Evolutionary conservation across 495 filamentous ascomycete genomes (phyloP).

Genomic region (Xylaria acuta): DNA sequence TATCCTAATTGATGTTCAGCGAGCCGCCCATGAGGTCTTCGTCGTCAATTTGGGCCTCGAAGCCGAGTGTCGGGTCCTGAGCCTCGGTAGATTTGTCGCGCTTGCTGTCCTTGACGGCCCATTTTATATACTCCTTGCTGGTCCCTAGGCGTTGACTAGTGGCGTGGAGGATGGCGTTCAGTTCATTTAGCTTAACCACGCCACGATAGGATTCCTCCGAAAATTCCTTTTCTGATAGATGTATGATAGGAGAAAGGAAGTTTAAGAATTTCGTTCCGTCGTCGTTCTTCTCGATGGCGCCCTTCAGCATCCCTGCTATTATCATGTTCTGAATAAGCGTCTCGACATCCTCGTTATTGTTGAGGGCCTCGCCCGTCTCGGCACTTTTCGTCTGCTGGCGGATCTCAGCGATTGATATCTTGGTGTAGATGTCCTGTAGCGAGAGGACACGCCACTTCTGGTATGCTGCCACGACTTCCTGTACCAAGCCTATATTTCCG

Average conservation of each 20-base stretch:
- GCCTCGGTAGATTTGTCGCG: conserved; percentile 43
- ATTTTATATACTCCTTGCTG: conserved; percentile 65
- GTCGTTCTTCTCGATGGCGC: conserved; percentile 55
- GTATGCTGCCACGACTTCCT: conserved; percentile 55
- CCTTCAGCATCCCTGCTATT: conserved; percentile 59
- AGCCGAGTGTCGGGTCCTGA: conserved; percentile 36
- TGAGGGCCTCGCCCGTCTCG: conserved; percentile 58
- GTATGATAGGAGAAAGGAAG: conserved; percentile 43
- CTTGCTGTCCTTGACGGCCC: conserved; percentile 54
- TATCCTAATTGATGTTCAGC: conserved; percentile 27
- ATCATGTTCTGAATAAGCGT: conserved; percentile 62
- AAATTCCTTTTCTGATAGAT: conserved; percentile 55
- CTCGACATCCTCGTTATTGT: conserved; percentile 51
- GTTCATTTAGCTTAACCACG: conserved; percentile 49
- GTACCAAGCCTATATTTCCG: conserved; percentile 52
- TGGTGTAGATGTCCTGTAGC: conserved; percentile 53
- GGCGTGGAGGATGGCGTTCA: conserved; percentile 50
- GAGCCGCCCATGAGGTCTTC: conserved; percentile 72
- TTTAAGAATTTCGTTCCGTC: conserved; percentile 47
- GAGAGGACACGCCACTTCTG: conserved; percentile 58
- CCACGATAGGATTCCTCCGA: conserved; percentile 49
- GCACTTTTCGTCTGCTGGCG: conserved; percentile 54
- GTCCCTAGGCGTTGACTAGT: conserved; percentile 62
- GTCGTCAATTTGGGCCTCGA: conserved; percentile 58
- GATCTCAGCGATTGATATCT: conserved; percentile 60